These are phyloP conservation scores for Wickerhamiella azymoides DNA, from an alignment of 805 yeast genomes.

Conservation along the genomic window DNA sequence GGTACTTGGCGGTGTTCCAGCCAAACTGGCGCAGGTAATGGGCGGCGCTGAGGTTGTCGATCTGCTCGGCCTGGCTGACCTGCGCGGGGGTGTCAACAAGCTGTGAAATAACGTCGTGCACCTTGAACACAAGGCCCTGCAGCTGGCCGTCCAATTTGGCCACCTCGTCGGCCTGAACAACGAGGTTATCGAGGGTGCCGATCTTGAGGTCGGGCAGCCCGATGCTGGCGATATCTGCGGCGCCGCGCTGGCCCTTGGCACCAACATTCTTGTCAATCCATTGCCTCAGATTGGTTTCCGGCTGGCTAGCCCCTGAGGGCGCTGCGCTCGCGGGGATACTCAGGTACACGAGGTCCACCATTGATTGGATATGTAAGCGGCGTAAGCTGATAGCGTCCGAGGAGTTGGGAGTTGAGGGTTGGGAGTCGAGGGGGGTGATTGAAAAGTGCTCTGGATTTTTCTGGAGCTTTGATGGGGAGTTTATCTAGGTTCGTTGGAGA, in stretches of 20 bases:
- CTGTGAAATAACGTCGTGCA: constrained; percentile 53
- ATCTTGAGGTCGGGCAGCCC: constrained; percentile 77
- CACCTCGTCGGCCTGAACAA: constrained; percentile 82
- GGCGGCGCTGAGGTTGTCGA: constrained; percentile 40
- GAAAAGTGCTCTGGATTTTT: no score
- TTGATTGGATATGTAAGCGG: background rate
- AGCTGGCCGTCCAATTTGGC: constrained; percentile 71
- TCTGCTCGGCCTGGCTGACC: constrained; percentile 35
- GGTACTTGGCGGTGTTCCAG: constrained; percentile 81
- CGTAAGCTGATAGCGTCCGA: background rate
- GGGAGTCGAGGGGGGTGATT: no score
- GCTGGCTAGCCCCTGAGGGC: constrained; percentile 25
- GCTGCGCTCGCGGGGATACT: constrained; percentile 38
- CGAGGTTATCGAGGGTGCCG: constrained; percentile 85
- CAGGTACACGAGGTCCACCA: constrained; percentile 26
- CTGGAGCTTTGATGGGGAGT: no score
- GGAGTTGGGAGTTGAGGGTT: background rate
- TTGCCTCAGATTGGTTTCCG: constrained; percentile 25
- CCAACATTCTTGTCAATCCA: constrained; percentile 24
- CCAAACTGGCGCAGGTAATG: constrained; percentile 60
- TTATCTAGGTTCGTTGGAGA: no score
- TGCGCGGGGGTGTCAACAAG: constrained; percentile 33
- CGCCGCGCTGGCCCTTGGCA: constrained; percentile 18
- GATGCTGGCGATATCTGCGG: constrained; percentile 36
- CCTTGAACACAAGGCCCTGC: constrained; percentile 52